A percentile compares a stretch with the other conserved stretches of the same genome.
Evolutionary conservation across 176 grass and related monocot genomes (phyloP).

Genomic region (Zoysia pacifica): DNA sequence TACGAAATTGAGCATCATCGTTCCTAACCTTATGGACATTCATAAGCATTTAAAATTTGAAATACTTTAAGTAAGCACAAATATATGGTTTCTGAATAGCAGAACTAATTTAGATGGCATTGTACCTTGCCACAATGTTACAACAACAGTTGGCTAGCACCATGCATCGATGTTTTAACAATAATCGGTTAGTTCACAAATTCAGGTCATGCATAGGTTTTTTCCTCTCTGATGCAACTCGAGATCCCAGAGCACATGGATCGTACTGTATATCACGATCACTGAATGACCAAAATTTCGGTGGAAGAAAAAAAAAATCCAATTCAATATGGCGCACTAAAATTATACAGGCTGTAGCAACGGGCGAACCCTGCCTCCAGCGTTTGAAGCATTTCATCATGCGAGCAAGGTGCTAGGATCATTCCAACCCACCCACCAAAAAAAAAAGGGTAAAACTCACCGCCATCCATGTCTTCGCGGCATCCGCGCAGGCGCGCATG

Average conservation of each 20-base stretch:
- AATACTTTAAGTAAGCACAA: neutral
- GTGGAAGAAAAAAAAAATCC: neutral
- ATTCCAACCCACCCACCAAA: neutral
- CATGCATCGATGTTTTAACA: neutral
- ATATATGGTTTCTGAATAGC: neutral
- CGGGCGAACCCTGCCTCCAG: neutral
- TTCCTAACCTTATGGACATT: neutral
- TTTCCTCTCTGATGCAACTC: neutral
- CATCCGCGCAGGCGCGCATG: slow-evolving; percentile 70
- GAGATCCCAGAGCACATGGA: neutral
- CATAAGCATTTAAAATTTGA: neutral
- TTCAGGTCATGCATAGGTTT: neutral
- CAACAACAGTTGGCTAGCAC: no score
- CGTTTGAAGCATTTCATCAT: neutral
- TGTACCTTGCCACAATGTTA: neutral
- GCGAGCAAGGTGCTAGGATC: neutral
- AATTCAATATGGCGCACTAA: neutral
- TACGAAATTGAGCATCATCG: neutral
- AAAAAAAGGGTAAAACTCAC: slow-evolving; percentile 23
- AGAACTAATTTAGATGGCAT: neutral
- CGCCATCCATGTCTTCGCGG: slow-evolving; percentile 88
- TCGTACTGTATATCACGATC: neutral
- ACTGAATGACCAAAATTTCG: neutral
- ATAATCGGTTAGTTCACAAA: neutral
- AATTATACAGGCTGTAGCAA: neutral